Percentiles rank a stretch among this genome's conserved stretches.
phyloP scores from a whole-genome alignment of 2,329 filamentous ascomycete species.

The Cercospora zeina region DNA sequence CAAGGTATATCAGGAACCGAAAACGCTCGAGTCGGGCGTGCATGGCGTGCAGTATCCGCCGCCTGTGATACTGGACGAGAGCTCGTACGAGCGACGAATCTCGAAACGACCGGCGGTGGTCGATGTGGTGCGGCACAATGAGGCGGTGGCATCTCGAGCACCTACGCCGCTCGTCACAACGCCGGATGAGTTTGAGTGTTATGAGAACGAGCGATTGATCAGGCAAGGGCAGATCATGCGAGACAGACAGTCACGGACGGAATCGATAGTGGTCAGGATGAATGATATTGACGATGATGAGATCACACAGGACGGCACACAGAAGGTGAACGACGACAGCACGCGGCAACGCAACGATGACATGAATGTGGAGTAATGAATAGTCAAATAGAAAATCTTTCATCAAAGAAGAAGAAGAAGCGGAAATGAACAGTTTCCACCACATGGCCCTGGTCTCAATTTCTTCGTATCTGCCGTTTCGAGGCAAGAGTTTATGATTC shows the following conservation, averaged over 20 bases:
- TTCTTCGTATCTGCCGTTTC: neutral
- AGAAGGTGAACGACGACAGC: neutral
- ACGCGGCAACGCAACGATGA: conserved; percentile 4
- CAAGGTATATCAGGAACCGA: conserved; percentile 17
- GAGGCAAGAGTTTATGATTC: neutral
- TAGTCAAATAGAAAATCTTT: neutral
- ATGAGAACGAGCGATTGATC: conserved; percentile 22
- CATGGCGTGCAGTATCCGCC: conserved; percentile 19
- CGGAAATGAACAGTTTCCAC: neutral
- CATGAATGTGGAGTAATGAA: neutral
- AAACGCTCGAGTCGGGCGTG: conserved; percentile 22
- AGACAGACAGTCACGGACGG: conserved; percentile 13
- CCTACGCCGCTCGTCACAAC: conserved; percentile 22
- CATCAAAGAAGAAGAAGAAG: no score
- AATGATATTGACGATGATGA: conserved; percentile 1
- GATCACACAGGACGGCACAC: neutral
- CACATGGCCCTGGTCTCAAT: neutral
- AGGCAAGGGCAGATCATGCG: conserved; percentile 19
- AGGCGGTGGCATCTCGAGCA: conserved; percentile 1
- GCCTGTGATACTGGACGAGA: conserved; percentile 17
- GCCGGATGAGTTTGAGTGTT: conserved; percentile 30
- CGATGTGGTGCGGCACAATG: neutral
- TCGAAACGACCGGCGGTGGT: neutral
- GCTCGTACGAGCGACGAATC: neutral
- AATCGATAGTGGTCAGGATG: conserved; percentile 18